Percentiles rank a stretch among this genome's conserved stretches.
Evolutionary conservation across 1,139 yeast genomes (phyloP).

Genomic region (Taphrina populina): DNA sequence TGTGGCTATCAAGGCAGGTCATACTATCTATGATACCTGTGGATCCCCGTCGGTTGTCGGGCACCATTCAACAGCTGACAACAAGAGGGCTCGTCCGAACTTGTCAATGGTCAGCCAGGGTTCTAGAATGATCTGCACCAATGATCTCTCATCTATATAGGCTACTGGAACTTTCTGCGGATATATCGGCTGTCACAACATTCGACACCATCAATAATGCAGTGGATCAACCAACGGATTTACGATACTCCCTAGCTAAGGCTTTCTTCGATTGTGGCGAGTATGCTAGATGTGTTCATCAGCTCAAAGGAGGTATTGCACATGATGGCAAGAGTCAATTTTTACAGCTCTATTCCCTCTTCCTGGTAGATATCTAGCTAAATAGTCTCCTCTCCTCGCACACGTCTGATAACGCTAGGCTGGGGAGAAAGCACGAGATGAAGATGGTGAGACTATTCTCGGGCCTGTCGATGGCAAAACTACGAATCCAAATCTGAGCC

Average conservation of each 20-base stretch:
- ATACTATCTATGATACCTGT: too few species aligned
- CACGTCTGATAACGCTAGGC: constrained; percentile 60
- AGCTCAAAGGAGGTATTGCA: not conserved
- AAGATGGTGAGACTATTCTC: constrained; percentile 66
- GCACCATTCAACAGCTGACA: too few species aligned
- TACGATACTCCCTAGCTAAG: constrained; percentile 57
- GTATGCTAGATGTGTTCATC: constrained; percentile 70
- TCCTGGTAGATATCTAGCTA: constrained; percentile 54
- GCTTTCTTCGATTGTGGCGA: constrained; percentile 81
- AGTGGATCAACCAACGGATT: not conserved
- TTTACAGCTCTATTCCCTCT: constrained; percentile 40
- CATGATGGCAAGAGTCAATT: not conserved
- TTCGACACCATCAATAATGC: not conserved
- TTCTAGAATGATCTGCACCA: too few species aligned
- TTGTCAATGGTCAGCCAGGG: too few species aligned
- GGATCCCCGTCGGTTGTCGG: too few species aligned
- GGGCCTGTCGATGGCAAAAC: constrained; percentile 47
- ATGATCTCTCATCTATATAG: too few species aligned
- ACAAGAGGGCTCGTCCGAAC: too few species aligned
- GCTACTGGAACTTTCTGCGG: not conserved
- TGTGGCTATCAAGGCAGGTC: too few species aligned
- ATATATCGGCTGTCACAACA: not conserved
- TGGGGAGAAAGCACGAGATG: constrained; percentile 72
- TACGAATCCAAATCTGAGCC: constrained; percentile 45
- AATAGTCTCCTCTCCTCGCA: constrained; percentile 60